These are phyloP conservation scores for Apiotrichum montevideense DNA, from an alignment of 1,284 basidiomycete species.

Conservation along the genomic window DNA sequence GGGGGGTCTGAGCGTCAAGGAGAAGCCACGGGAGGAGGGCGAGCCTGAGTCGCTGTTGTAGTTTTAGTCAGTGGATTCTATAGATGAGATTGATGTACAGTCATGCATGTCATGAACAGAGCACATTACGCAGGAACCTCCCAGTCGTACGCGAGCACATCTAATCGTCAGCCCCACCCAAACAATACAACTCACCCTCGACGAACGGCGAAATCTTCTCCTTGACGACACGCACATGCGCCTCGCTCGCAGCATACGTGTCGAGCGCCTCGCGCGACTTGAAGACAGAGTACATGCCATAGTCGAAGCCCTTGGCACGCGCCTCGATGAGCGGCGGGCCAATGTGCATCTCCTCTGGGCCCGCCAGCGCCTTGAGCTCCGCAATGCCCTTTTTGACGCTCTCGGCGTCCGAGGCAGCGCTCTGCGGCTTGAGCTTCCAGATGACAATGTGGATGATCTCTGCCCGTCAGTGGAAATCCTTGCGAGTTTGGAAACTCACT, in stretches of 20 bases:
- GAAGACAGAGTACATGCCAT: constrained; percentile 46
- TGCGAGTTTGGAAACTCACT: constrained; percentile 9
- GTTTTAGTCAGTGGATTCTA: too few species aligned
- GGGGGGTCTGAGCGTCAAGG: too few species aligned
- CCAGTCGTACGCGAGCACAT: constrained; percentile 47
- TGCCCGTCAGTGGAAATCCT: neutral
- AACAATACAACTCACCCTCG: constrained; percentile 28
- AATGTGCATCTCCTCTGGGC: constrained; percentile 30
- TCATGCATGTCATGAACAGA: neutral
- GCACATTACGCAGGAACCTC: constrained; percentile 34
- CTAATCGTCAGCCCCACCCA: constrained; percentile 11
- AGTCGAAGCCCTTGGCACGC: constrained; percentile 43
- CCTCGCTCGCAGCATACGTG: constrained; percentile 42
- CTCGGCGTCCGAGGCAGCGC: constrained; percentile 20
- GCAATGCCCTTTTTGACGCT: constrained; percentile 31
- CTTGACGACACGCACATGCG: constrained; percentile 37
- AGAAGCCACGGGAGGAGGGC: neutral
- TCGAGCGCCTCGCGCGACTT: constrained; percentile 33
- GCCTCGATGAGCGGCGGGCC: constrained; percentile 41
- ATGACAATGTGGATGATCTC: constrained; percentile 47
- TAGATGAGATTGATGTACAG: too few species aligned
- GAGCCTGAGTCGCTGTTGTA: neutral
- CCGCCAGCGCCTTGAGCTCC: constrained; percentile 35
- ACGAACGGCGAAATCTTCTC: constrained; percentile 39
- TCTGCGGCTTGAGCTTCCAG: constrained; percentile 36